Evolutionary conservation across 345 rosid species (phyloP).

Genomic region (Lepidium sativum): DNA sequence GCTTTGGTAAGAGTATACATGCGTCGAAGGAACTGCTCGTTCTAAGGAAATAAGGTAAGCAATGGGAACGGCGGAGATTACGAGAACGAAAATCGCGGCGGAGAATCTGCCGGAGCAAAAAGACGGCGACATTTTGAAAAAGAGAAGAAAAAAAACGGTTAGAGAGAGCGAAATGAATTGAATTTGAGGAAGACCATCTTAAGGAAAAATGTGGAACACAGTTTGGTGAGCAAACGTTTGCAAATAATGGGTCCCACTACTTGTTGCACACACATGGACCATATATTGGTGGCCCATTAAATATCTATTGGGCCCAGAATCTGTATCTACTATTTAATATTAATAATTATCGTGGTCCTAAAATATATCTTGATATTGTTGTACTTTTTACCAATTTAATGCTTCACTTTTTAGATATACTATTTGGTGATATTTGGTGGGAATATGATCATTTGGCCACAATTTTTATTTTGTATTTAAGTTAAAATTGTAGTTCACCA

Average conservation of each 20-base stretch:
- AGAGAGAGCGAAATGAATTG: not conserved
- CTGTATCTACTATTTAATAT: slow-evolving; percentile 1
- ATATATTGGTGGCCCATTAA: slow-evolving; percentile 8
- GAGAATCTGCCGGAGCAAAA: slow-evolving; percentile 3
- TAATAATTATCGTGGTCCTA: not conserved
- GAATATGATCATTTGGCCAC: not conserved
- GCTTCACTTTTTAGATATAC: not conserved
- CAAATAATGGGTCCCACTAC: not conserved
- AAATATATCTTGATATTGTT: not conserved
- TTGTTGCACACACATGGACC: not conserved
- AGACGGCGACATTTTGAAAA: slow-evolving; percentile 22
- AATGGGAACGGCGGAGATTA: slow-evolving; percentile 61
- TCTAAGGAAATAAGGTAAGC: slow-evolving; percentile 60
- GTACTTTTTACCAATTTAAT: not conserved
- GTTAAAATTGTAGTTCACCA: not conserved
- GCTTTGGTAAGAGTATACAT: slow-evolving; percentile 63
- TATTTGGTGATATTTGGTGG: not conserved
- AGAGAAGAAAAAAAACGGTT: not conserved
- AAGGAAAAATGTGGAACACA: not conserved
- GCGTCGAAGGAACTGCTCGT: slow-evolving; percentile 45
- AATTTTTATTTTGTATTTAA: no score
- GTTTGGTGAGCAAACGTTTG: not conserved
- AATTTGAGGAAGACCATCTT: not conserved
- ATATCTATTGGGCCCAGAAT: slow-evolving; percentile 1
- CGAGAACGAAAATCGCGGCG: slow-evolving; percentile 33